A percentile compares a stretch with the other conserved stretches of the same genome.
These are phyloP conservation scores for Rhizomucor pusillus DNA, from an alignment of 371 early-diverging fungal genomes.

Conservation along the genomic window DNA sequence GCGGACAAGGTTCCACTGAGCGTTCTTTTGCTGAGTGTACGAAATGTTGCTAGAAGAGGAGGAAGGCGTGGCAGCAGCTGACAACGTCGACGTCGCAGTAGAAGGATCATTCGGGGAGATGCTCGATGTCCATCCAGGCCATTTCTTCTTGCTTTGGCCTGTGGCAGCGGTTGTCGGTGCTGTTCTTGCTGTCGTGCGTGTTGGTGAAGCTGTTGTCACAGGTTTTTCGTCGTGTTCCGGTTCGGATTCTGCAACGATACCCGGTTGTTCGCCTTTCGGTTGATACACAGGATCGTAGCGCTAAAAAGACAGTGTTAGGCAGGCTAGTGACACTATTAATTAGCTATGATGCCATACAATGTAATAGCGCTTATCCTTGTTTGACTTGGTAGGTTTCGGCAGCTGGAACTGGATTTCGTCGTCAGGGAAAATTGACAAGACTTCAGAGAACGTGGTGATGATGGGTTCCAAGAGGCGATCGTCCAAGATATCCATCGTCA, in stretches of 20 bases:
- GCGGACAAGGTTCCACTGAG: slow-evolving; percentile 44
- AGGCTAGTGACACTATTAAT: too few species aligned
- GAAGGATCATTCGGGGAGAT: slow-evolving; percentile 3
- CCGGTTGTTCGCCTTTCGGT: not conserved
- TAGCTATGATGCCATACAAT: slow-evolving; percentile 9
- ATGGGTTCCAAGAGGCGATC: slow-evolving; percentile 17
- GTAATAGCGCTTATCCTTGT: slow-evolving; percentile 18
- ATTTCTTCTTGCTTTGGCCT: not conserved
- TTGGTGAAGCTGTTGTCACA: not conserved
- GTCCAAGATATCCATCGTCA: slow-evolving; percentile 28
- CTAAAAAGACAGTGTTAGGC: not conserved
- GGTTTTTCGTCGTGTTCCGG: too few species aligned
- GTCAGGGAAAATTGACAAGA: slow-evolving; percentile 36
- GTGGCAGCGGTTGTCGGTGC: not conserved
- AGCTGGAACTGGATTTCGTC: slow-evolving; percentile 35
- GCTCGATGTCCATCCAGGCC: slow-evolving; percentile 4
- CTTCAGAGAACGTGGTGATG: slow-evolving; percentile 19
- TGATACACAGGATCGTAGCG: not conserved
- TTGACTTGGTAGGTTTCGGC: slow-evolving; percentile 8
- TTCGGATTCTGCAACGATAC: not conserved
- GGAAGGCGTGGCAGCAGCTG: slow-evolving; percentile 2
- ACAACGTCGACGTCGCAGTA: not conserved
- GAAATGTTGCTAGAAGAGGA: not conserved
- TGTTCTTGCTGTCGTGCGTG: not conserved
- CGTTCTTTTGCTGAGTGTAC: slow-evolving; percentile 20